Evolutionary conservation across 768 basidiomycete genomes (phyloP).

Genomic region (Hypholoma fasciculare): DNA sequence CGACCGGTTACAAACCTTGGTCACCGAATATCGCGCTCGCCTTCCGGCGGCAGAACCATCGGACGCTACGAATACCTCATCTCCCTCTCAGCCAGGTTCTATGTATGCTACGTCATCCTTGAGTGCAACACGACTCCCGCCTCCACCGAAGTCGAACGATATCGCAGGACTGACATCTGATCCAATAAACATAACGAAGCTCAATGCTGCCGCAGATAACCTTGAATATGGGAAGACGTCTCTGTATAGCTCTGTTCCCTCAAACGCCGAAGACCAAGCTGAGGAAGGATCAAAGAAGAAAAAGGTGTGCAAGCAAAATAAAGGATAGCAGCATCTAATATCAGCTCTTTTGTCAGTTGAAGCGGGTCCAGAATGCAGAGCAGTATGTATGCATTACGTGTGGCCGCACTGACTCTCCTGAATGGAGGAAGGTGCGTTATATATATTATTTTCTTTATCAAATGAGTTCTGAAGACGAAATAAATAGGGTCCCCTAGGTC

Average conservation of each 20-base stretch:
- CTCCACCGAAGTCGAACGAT: neutral
- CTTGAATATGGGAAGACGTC: conserved; percentile 8
- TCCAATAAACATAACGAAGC: neutral
- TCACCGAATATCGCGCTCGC: conserved; percentile 40
- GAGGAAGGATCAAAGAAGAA: conserved; percentile 63
- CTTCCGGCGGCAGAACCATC: conserved; percentile 24
- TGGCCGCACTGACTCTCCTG: conserved; percentile 93
- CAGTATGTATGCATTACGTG: conserved; percentile 91
- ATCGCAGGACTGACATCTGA: neutral
- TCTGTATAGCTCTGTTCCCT: conserved; percentile 12
- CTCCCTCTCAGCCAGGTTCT: conserved; percentile 22
- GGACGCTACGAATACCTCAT: conserved; percentile 20
- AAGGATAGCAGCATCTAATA: neutral
- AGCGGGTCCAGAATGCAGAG: conserved; percentile 52
- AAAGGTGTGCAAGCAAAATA: conserved; percentile 41
- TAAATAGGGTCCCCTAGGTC: conserved; percentile 84
- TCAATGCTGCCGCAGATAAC: neutral
- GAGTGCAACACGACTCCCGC: conserved; percentile 8
- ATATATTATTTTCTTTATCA: neutral
- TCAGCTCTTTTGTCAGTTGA: conserved; percentile 28
- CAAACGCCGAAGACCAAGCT: conserved; percentile 37
- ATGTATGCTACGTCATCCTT: conserved; percentile 39
- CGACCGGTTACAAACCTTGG: conserved; percentile 68
- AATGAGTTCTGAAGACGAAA: neutral
- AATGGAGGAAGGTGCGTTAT: conserved; percentile 83